Evolutionary conservation across 2,329 filamentous ascomycete genomes (phyloP), one percentile per base, ranked within the genome.

Genomic region (Penicillium sp.): DNA sequence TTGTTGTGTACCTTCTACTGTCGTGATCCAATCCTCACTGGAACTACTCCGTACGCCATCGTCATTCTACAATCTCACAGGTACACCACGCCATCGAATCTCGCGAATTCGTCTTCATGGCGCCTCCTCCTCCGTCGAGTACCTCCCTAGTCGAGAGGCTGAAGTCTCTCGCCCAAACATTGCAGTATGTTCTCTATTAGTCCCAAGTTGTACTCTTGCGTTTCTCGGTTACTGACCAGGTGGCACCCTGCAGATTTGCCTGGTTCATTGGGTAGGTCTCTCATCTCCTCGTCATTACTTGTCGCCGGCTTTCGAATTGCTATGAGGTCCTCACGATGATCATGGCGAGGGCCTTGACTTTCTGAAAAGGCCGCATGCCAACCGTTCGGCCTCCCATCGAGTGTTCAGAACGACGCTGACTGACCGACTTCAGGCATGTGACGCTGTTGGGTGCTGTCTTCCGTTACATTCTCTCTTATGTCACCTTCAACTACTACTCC

Each of bases 401-500:
- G 21, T 30, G 29, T 31, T 53, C 38, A 15, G 23, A 46, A 21
- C 35, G 38, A 17, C n/a, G 55, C 57, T 65, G 58, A 64, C 71
- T 76, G 63, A 74, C 66, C 58, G 50, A 57, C 52, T 75, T 69
- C 72, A 96, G 94, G 70, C 95, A 99, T 77, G 82, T 97, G 64
- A 90, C 90, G 45, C 87, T 98, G 65, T 90, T 99, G 69, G 81
- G 96, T 70, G 90, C 88, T 73, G 92, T 94, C 56, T 76, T 91
- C 73, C 91, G 93, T 76, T 99, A 98, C 79, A 81, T 84, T 66
- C 79, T 98, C 65, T 96, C 93, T 53, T 96, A 92, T 83, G 80
- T 97, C 62, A 90, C 90, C 73, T 91, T 98, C 85, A 96, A 96
- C 85, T 93, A 88, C 78, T 90, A 90, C 76, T 89, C 88, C 61